These are phyloP conservation scores for Panellus pusillus DNA, from an alignment of 768 basidiomycete species.

Conservation along the genomic window DNA sequence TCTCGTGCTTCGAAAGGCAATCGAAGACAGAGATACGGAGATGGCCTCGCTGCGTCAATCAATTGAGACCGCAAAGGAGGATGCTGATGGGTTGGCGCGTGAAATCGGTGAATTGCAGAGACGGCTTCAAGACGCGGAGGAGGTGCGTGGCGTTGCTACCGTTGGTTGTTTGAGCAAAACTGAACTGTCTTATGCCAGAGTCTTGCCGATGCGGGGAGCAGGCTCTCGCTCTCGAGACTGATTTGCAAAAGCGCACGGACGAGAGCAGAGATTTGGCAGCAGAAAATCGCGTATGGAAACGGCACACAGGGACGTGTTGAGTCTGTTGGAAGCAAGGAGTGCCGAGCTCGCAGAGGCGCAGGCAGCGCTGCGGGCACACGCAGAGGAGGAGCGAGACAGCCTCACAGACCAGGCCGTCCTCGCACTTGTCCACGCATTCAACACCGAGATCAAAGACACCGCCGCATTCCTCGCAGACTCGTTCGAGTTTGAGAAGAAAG, in stretches of 20 bases:
- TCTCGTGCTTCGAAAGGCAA: slow-evolving; percentile 19
- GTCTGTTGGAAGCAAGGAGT: background rate
- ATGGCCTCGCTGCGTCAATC: slow-evolving; percentile 13
- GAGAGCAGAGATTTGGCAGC: slow-evolving; percentile 1
- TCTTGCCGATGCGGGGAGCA: background rate
- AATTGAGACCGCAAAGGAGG: slow-evolving; percentile 10
- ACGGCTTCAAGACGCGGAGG: background rate
- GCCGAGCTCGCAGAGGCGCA: slow-evolving; percentile 6
- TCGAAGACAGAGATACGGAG: slow-evolving; percentile 13
- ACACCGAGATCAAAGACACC: slow-evolving; percentile 48
- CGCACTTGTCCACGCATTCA: slow-evolving; percentile 43
- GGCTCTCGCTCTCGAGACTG: slow-evolving; percentile 2
- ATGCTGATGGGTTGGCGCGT: slow-evolving; percentile 3
- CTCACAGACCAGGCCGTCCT: slow-evolving; percentile 31
- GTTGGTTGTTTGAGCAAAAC: too few relatives aligned
- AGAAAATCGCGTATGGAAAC: slow-evolving; percentile 8
- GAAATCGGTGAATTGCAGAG: background rate
- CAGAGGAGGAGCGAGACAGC: background rate
- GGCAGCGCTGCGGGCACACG: background rate
- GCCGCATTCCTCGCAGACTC: slow-evolving; percentile 48
- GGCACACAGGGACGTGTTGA: slow-evolving; percentile 1
- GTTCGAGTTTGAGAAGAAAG: slow-evolving; percentile 29
- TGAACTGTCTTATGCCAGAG: background rate
- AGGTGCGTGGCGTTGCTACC: too few relatives aligned
- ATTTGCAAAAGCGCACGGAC: background rate